Percentiles rank a stretch among this genome's conserved stretches.
phyloP scores from a whole-genome alignment of 2,329 filamentous ascomycete species.

The Sordariomycetes sp. region DNA sequence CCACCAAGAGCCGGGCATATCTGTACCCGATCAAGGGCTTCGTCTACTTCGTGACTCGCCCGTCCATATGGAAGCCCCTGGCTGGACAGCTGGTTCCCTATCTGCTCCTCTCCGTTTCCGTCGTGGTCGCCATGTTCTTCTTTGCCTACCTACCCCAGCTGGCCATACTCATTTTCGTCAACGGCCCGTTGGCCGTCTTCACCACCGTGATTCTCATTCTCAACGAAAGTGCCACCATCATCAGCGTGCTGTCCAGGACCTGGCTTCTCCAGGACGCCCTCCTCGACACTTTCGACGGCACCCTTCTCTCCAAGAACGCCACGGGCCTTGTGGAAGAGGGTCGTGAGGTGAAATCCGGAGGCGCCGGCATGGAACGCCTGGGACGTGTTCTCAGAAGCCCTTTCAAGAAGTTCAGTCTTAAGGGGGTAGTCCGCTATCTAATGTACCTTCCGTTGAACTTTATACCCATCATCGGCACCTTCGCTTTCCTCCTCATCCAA shows the following conservation, averaged over 20 bases:
- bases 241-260: constrained; percentile 48
- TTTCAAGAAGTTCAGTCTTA: constrained; percentile 44
- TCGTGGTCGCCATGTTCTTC: constrained; percentile 74
- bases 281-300: constrained; percentile 81
- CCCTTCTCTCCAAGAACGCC: constrained; percentile 39
- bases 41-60: constrained; percentile 46
- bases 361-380: constrained; percentile 41
- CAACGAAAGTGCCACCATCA: constrained; percentile 48
- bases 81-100: constrained; percentile 46
- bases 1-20: constrained; percentile 53
- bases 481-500: constrained; percentile 70
- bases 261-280: constrained; percentile 76
- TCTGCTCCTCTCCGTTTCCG: constrained; percentile 57
- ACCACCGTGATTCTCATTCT: constrained; percentile 60
- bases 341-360: constrained; percentile 53
- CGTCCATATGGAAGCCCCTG: constrained; percentile 48
- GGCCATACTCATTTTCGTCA: constrained; percentile 72
- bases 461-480: constrained; percentile 55
- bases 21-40: constrained; percentile 74
- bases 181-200: constrained; percentile 69
- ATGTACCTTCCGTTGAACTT: constrained; percentile 89
- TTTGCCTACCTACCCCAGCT: constrained; percentile 82
- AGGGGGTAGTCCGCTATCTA: constrained; percentile 63
- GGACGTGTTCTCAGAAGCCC: constrained; percentile 48
- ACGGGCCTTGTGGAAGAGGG: constrained; percentile 59